Conservation (phyloP, 1,139 yeast genomes). For the Geotrichum europaeum region DNA sequence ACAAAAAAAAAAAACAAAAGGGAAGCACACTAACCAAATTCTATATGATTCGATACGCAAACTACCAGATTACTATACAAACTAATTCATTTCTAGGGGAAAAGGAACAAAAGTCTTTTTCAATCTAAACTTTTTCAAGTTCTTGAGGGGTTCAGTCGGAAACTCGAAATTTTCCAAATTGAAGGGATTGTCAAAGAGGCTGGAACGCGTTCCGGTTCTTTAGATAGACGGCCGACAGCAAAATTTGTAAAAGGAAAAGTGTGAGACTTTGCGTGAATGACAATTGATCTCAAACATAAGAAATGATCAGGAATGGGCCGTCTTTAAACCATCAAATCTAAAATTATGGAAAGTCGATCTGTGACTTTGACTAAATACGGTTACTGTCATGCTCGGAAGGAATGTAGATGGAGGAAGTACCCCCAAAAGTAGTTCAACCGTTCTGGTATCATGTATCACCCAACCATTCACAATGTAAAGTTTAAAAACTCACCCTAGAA, state of each 20-base stretch:
- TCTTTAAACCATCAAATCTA: too few relatives aligned
- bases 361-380: not conserved
- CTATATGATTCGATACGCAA: not conserved
- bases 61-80: not conserved
- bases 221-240: too few relatives aligned
- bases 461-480: too few relatives aligned
- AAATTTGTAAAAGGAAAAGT: too few relatives aligned
- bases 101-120: not conserved
- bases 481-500: too few relatives aligned
- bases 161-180: not conserved
- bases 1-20: not conserved
- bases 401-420: too few relatives aligned
- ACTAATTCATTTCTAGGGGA: not conserved
- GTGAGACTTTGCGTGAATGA: too few relatives aligned
- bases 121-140: not conserved
- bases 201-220: too few relatives aligned
- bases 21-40: not conserved
- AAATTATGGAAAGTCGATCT: too few relatives aligned
- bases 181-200: too few relatives aligned
- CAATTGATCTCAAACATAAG: not conserved
- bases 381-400: not conserved
- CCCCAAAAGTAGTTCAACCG: too few relatives aligned
- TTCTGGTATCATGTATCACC: too few relatives aligned
- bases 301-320: not conserved
- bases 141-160: not conserved